Percentiles rank a stretch among this genome's conserved stretches.
Evolutionary conservation across 2,329 filamentous ascomycete genomes (phyloP).

Genomic region (Sporothrix phasma): DNA sequence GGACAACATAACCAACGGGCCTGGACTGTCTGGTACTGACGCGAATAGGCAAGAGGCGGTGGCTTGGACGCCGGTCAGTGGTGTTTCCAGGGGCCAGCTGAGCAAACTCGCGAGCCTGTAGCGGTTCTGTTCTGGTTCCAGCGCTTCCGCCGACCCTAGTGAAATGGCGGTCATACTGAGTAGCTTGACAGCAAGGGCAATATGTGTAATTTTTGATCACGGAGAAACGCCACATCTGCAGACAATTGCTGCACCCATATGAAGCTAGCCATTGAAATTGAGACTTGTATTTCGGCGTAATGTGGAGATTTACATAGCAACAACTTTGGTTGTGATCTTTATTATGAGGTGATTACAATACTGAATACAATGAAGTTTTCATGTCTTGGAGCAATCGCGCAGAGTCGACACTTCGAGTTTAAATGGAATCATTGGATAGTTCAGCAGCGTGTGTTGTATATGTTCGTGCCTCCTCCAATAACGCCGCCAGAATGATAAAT

Average conservation of each 20-base stretch:
- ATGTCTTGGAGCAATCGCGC: no score
- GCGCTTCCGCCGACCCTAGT: background rate
- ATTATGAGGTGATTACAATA: no score
- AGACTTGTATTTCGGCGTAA: no score
- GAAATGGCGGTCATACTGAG: background rate
- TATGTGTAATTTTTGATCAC: conserved; percentile 2
- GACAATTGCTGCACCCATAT: no score
- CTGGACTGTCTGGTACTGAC: background rate
- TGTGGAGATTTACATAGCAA: no score
- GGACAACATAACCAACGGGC: background rate
- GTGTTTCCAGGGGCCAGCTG: background rate
- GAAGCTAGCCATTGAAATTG: no score
- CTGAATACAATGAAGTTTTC: no score
- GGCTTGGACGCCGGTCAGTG: background rate
- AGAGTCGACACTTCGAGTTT: no score
- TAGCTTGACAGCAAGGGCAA: no score
- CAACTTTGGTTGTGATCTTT: no score
- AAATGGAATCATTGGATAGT: background rate
- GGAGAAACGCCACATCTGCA: no score
- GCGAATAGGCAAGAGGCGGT: background rate
- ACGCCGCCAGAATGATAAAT: background rate
- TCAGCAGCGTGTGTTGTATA: background rate
- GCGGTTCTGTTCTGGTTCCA: background rate
- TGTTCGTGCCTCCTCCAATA: background rate
- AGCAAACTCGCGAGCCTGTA: background rate